Evolutionary conservation across 805 yeast species (phyloP), one percentile per base, ranked within the genome.

Genomic region (Schwanniomyces vanrijiae): DNA sequence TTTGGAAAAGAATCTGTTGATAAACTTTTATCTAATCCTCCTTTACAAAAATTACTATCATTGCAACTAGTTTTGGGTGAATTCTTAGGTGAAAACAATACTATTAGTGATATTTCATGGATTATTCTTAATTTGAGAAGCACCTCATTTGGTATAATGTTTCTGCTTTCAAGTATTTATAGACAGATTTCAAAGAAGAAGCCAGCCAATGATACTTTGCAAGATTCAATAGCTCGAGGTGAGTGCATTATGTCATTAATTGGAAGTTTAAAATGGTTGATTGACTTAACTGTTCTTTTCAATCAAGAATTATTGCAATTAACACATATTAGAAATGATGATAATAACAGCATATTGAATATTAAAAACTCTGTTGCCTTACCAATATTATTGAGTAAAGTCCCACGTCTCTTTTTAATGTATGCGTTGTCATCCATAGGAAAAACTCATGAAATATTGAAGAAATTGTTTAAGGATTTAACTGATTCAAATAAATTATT

Each of bases 191-290:
- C 78, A 46, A 82, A 82, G 55, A 82, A 81, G 53, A 80, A 78
- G 33, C 75, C 77, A 4, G 60, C 71, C 1, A 75, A 76, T 31
- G 86, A 83, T 50, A 72, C 72, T 16, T 60, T 78, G 40, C 78
- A 73, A 49, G 85, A 82, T 45, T 75, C 83, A 1, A 71, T 78
- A 19, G 69, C 76, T 8, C 72, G 90, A 53, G 84, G 84, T 31
- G 90, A 86, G 55, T 74, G 82, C 50, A 74, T 86, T 3, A 70
- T 84, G 38, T 68, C 73, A 14, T 71, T 83, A 9, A 65, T 88
- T n/a, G 97, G 97, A 0, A 80, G 86, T 34, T 81, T 87, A 7
- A 81, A 89, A 56, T 92, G 97, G 97, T 78, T 88, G 54, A 78
- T 89, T 26, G 97, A 90, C 60, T 80, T 89, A 50, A 73, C 89